Evolutionary conservation across 2,329 filamentous ascomycete species (phyloP), one percentile per base, ranked within the genome.

Genomic region (Botrytis medusae): DNA sequence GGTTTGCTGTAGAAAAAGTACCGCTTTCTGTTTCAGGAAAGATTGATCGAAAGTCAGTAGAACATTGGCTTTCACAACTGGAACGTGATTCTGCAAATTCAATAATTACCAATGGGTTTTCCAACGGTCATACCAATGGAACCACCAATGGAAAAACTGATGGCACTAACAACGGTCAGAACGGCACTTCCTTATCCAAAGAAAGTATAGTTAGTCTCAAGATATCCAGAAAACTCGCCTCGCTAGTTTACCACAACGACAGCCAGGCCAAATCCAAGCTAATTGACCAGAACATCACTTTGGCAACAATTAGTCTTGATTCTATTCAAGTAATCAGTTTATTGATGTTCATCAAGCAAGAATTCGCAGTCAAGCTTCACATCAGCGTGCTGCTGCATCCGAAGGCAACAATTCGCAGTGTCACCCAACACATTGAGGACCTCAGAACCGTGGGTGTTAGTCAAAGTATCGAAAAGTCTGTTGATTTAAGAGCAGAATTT

Each of bases 21-120:
- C 76, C 76, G 2, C 51, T 74, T n/a, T 32, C 70, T 16, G 46
- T 68, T 37, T 76, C 76, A 12, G 76, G 76, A 22, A 78, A 78
- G 54, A 71, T 78, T 9, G 71, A 78, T 71, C 65, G 76, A n/a
- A 73, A 73, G 44, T 59, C n/a, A 34, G 64, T 75, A 20, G 51
- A 64, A 18, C 62, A 29, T 12, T 76, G 75, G 75, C 64, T 73
- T 57, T 18, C 54, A 14, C 42, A 44, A 40, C 22, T 70, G 14
- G 57, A 34, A 37, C 71, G 71, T 48, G 65, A 70, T 32, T 63
- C 44, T 60, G 64, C 32, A 37, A 69, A n/a, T 20, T 10, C 42
- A n/a, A 22, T 63, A 9, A n/a, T 29, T 32, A 34, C 40, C 14
- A 69, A 62, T 42, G 34, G 48, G 1, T 7, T 51, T 67, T 40